Percentiles rank a stretch among this genome's conserved stretches.
phyloP scores from a whole-genome alignment of 2,329 filamentous ascomycete species.

The Trichoderma atroviride region DNA sequence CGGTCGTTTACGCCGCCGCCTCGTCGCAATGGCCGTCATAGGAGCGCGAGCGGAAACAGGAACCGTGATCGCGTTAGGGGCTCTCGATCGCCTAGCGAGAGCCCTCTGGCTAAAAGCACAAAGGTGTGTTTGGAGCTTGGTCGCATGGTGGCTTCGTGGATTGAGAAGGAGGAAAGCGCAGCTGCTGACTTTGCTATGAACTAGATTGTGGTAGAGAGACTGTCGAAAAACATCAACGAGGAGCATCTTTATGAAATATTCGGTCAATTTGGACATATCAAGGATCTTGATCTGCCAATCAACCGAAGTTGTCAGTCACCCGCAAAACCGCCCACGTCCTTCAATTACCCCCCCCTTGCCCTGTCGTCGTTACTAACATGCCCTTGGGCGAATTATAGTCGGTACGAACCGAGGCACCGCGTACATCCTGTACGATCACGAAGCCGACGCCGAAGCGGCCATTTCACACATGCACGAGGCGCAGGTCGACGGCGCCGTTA shows the following conservation, averaged over 20 bases:
- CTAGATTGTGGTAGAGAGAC: conserved; percentile 91
- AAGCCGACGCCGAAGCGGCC: conserved; percentile 80
- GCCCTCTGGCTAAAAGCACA: conserved; percentile 50
- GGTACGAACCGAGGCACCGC: conserved; percentile 90
- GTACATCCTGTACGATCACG: conserved; percentile 81
- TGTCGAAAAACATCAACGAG: conserved; percentile 93
- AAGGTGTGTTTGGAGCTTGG: conserved; percentile 46
- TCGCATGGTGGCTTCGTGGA: not conserved
- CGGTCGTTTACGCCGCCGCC: conserved; percentile 38
- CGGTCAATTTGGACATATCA: conserved; percentile 80
- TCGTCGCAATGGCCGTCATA: conserved; percentile 41
- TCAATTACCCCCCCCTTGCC: not conserved
- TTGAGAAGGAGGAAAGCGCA: not conserved
- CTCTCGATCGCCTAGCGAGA: conserved; percentile 43
- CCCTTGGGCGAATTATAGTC: conserved; percentile 51
- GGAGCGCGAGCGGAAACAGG: conserved; percentile 37
- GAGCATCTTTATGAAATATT: conserved; percentile 91
- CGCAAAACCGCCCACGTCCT: not conserved
- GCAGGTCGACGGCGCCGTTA: conserved; percentile 80
- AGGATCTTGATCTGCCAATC: conserved; percentile 86
- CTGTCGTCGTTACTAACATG: not conserved
- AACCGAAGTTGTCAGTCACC: conserved; percentile 73
- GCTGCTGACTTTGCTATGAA: not conserved
- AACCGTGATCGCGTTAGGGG: conserved; percentile 42
- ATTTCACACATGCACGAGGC: conserved; percentile 98